These are phyloP conservation scores for Gastrolobium villosum DNA, from an alignment of 306 rosid species.

Conservation along the genomic window DNA sequence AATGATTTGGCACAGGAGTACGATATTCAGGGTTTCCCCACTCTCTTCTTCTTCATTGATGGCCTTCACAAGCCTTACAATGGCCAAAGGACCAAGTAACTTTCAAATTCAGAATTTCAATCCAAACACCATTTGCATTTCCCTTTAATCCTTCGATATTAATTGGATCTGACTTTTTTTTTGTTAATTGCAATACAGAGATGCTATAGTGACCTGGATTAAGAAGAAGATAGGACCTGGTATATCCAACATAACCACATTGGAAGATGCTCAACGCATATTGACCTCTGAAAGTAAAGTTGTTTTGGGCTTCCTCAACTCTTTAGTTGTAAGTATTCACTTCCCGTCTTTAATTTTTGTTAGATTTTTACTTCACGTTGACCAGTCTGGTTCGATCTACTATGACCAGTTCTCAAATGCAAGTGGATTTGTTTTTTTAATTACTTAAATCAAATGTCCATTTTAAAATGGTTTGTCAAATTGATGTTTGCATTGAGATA, in stretches of 20 bases:
- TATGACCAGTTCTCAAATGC: neutral
- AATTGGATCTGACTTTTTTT: slow-evolving; percentile 21
- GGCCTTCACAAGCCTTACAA: slow-evolving; percentile 81
- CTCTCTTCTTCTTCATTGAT: slow-evolving; percentile 77
- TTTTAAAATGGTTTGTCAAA: neutral
- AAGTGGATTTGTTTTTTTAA: neutral
- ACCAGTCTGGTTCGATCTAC: neutral
- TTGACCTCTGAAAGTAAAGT: slow-evolving; percentile 77
- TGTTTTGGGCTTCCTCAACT: slow-evolving; percentile 88
- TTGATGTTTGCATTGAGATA: slow-evolving; percentile 7
- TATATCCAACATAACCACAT: slow-evolving; percentile 73
- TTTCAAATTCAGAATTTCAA: neutral
- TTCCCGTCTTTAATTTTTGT: neutral
- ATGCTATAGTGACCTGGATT: slow-evolving; percentile 89
- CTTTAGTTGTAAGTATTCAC: slow-evolving; percentile 79
- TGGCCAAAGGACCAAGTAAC: slow-evolving; percentile 86
- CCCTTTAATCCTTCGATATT: neutral
- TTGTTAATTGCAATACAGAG: slow-evolving; percentile 55
- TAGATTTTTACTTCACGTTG: neutral
- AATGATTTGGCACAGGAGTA: slow-evolving; percentile 80
- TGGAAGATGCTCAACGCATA: slow-evolving; percentile 80
- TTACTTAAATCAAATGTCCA: neutral
- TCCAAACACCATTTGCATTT: neutral
- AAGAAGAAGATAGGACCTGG: slow-evolving; percentile 98
- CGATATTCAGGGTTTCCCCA: slow-evolving; percentile 90